These are phyloP conservation scores for Cryptomeria japonica DNA, from an alignment of 75 land plant species.

Conservation along the genomic window DNA sequence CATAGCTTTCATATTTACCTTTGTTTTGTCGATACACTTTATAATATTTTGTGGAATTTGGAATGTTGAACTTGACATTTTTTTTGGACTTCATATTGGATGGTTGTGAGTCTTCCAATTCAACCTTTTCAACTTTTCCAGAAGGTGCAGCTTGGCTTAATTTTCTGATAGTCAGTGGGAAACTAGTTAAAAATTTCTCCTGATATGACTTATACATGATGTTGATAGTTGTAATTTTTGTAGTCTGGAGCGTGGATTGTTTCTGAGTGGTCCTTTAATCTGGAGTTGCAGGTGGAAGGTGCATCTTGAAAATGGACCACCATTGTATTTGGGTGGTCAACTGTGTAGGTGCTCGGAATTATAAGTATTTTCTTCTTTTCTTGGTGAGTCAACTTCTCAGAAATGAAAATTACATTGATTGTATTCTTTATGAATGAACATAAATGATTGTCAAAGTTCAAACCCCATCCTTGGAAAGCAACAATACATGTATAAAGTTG, in stretches of 20 bases:
- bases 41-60: not conserved
- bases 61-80: not conserved
- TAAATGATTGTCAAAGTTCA: not conserved
- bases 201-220: not conserved
- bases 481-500: not conserved
- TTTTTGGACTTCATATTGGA: not conserved
- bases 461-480: not conserved
- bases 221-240: not conserved
- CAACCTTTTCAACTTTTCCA: not conserved
- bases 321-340: conserved; percentile 99
- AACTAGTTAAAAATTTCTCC: not conserved
- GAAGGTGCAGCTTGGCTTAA: not conserved
- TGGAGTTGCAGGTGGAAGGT: conserved; percentile 65
- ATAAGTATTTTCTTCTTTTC: conserved; percentile 92
- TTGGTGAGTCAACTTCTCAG: conserved; percentile 44
- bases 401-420: not conserved
- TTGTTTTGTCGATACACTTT: not conserved
- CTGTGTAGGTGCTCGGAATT: conserved; percentile 94
- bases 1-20: not conserved
- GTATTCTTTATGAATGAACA: not conserved
- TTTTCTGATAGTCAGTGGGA: not conserved
- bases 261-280: not conserved
- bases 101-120: not conserved
- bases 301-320: conserved; percentile 95
- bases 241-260: not conserved